These are phyloP conservation scores for Colletotrichum chrysophilum DNA, from an alignment of 2,329 filamentous ascomycete species.

Conservation along the genomic window DNA sequence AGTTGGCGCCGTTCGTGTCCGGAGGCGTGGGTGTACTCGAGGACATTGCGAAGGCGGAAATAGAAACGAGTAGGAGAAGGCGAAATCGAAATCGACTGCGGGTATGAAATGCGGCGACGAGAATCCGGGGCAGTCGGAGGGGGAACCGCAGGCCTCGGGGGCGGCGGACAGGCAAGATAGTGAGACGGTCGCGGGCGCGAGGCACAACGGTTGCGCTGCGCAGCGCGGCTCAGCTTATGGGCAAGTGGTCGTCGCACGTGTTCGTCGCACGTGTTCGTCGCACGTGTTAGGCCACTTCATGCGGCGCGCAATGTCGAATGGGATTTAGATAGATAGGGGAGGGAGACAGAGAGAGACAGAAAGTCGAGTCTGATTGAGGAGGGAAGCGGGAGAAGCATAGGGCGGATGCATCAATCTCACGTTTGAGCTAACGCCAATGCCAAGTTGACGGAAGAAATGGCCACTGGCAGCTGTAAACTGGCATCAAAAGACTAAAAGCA, in stretches of 20 bases:
- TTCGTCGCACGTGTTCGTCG: neutral
- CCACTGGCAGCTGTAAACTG: neutral
- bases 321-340: neutral
- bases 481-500: neutral
- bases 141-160: neutral
- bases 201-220: neutral
- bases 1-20: constrained; percentile 18
- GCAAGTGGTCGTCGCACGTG: neutral
- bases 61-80: neutral
- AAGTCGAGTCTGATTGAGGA: neutral
- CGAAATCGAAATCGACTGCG: neutral
- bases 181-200: neutral
- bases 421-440: neutral
- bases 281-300: neutral
- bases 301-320: neutral
- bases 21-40: constrained; percentile 24
- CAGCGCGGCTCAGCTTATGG: neutral
- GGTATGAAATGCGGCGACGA: neutral
- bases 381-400: neutral
- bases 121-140: neutral
- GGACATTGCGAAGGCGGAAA: constrained; percentile 8
- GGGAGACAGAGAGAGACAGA: neutral
- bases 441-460: neutral
- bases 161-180: neutral
- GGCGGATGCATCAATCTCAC: neutral